Base-by-base conservation (phyloP, 371 early-diverging fungal genomes). In the Lichtheimia hyalospora region DNA sequence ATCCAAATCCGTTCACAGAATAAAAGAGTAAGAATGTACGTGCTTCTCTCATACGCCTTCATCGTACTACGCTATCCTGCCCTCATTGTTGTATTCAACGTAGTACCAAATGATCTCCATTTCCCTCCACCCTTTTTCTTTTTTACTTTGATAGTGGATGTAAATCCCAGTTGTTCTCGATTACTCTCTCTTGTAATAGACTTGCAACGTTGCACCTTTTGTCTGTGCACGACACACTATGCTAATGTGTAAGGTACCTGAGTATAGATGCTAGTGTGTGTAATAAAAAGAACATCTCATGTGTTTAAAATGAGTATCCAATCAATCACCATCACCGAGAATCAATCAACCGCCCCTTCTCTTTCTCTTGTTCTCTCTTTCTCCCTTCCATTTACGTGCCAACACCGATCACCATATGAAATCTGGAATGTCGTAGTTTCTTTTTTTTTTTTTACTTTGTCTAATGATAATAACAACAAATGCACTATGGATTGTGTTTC, bases 401-500 rank as follows among this genome's bases (percentile, higher is more conserved):
- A 46, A 18, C 7, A n/a, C 46, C 46, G 46, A 46, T 5, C 15
- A 46, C 18, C 21, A 34, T 24, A 52, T 27, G 16, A 23, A 27
- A 54, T 43, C 21, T 54, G 20, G 27, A 14, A 16, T 27, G 18
- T 54, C 25, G 5, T 15, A 6, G 16, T 54, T 15, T 3, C 25
- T 21, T 54, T 21, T 54, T 54, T 15, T 3, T 5, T 21, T 54
- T 21, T 54, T 40, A 15, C n/a, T 39, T 54, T 54, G 34, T 40
- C 40, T 52, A 16, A 34, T 34, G 34, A 34, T 25, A n/a, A n/a
- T n/a, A n/a, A 24, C 21, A 48, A 23, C 40, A 28, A n/a, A n/a
- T 48, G 34, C 10, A 52, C 8, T 21, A 55, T 51, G 21, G n/a
- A 23, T 12, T 55, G 20, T 49, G 39, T 60, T 51, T 72, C 73